phyloP scores from a whole-genome alignment of 2,329 filamentous ascomycete species.

The Pseudogymnoascus sp. region DNA sequence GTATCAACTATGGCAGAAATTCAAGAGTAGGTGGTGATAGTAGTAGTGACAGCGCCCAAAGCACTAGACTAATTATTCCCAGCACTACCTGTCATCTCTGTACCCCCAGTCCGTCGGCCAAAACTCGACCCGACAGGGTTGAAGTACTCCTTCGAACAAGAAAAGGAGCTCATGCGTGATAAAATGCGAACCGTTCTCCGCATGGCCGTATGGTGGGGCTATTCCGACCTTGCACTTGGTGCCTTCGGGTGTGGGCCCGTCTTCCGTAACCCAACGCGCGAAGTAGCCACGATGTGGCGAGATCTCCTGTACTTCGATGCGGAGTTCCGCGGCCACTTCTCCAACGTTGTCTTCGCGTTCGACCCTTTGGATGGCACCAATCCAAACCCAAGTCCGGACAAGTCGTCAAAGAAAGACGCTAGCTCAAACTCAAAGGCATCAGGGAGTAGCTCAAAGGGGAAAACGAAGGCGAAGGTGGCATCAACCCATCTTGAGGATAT shows the following conservation, averaged over 20 bases:
- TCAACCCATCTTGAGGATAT: slow-evolving; percentile 32
- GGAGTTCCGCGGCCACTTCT: slow-evolving; percentile 53
- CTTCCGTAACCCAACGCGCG: slow-evolving; percentile 56
- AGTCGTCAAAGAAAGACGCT: slow-evolving; percentile 11
- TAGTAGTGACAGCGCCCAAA: neutral
- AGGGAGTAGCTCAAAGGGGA: slow-evolving; percentile 27
- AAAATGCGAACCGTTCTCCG: slow-evolving; percentile 65
- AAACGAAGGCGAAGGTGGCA: slow-evolving; percentile 24
- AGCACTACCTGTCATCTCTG: slow-evolving; percentile 63
- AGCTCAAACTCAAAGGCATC: slow-evolving; percentile 30
- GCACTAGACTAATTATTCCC: slow-evolving; percentile 11
- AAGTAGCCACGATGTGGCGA: slow-evolving; percentile 58
- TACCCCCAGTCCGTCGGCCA: slow-evolving; percentile 63
- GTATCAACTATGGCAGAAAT: slow-evolving; percentile 51
- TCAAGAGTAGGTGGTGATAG: slow-evolving; percentile 26
- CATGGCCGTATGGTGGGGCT: slow-evolving; percentile 56
- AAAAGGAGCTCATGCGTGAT: slow-evolving; percentile 62
- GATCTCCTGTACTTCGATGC: slow-evolving; percentile 56
- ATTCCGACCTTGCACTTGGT: slow-evolving; percentile 51
- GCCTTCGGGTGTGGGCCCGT: slow-evolving; percentile 58
- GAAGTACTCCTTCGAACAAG: slow-evolving; percentile 63
- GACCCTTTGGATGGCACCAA: slow-evolving; percentile 37
- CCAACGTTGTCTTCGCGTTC: slow-evolving; percentile 56
- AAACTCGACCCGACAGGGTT: slow-evolving; percentile 61
- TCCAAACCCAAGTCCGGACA: slow-evolving; percentile 15